phyloP scores from a whole-genome alignment of 495 filamentous ascomycete species.

The Penicillium bialowiezense region DNA sequence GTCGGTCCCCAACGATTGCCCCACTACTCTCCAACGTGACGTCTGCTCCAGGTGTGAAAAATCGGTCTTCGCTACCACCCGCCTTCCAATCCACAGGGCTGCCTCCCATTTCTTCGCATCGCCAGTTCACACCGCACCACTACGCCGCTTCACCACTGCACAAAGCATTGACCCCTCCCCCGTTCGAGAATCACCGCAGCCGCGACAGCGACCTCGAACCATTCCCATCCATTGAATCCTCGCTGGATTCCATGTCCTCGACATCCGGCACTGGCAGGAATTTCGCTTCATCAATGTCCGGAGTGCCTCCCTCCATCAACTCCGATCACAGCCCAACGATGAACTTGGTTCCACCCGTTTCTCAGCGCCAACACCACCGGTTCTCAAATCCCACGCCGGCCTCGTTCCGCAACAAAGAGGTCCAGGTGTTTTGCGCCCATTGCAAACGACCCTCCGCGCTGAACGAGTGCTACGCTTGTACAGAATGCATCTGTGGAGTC shows the following conservation, averaged over 20 bases:
- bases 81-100: slow-evolving; percentile 40
- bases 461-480: slow-evolving; percentile 83
- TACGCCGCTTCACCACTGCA: slow-evolving; percentile 86
- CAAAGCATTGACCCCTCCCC: slow-evolving; percentile 78
- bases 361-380: slow-evolving; percentile 45
- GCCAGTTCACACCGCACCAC: slow-evolving; percentile 58
- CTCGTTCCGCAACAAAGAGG: slow-evolving; percentile 48
- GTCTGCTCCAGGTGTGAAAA: slow-evolving; percentile 43
- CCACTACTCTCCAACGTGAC: slow-evolving; percentile 42
- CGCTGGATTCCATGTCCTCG: slow-evolving; percentile 53
- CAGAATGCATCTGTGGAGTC: slow-evolving; percentile 89
- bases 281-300: slow-evolving; percentile 59
- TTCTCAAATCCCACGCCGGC: slow-evolving; percentile 48
- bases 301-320: slow-evolving; percentile 42
- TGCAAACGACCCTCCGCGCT: slow-evolving; percentile 72
- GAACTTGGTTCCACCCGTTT: slow-evolving; percentile 37
- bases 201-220: slow-evolving; percentile 63
- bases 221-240: slow-evolving; percentile 81
- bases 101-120: slow-evolving; percentile 43
- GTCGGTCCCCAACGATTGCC: slow-evolving; percentile 62
- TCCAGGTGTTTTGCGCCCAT: slow-evolving; percentile 85
- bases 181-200: slow-evolving; percentile 56
- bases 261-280: slow-evolving; percentile 56
- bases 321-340: slow-evolving; percentile 52
- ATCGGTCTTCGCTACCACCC: slow-evolving; percentile 78